Base-by-base conservation (phyloP, 257 asterid genomes). In the Nyctanthes arbortristis region DNA sequence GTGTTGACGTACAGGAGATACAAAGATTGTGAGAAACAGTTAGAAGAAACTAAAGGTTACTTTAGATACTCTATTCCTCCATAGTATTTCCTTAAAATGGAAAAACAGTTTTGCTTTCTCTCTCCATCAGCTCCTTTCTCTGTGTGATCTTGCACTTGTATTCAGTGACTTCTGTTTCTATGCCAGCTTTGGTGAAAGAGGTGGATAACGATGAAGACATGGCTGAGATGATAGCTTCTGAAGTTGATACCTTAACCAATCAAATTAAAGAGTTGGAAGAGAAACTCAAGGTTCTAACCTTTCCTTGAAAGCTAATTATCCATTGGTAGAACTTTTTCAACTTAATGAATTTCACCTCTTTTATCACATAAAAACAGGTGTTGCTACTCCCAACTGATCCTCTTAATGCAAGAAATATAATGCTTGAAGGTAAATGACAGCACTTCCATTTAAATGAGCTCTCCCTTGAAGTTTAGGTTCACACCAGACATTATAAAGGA, bases 371-470 rank as follows among this genome's bases (percentile, higher is more conserved):
- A 27, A 9, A 57, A 56, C 72, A 94, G 99, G 56, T 91, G 59
- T 82, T 94, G 80, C 96, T 94, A 52, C 79, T 94, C 71, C 99
- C 99, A n/a, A 73, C 87, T 4, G 97, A 94, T 79, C 99, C 99
- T 66, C 97, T 94, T 29, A 97, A 94, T 88, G 84, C 82, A 13
- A 91, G 99, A 82, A 94, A 94, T 80, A 94, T 94, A 70, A 81
- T 94, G 97, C 90, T 94, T 71, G 99, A 94, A 94, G 97, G 99
- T 93, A 65, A 40, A 81, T 52, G 58, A 18, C 56, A 22, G 12
- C 39, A 20, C 11, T 4, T 58, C 20, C 30, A 7, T 70, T 56
- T 62, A 32, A 69, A 22, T 66, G 36, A 58, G 49, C 30, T 29
- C 71, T 63, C 63, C n/a, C 13, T 65, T 43, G 36, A 63, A n/a